A percentile compares a stretch with the other conserved stretches of the same genome.
Conservation (phyloP, 1,284 basidiomycete genomes). For the Papiliotrema laurentii region DNA sequence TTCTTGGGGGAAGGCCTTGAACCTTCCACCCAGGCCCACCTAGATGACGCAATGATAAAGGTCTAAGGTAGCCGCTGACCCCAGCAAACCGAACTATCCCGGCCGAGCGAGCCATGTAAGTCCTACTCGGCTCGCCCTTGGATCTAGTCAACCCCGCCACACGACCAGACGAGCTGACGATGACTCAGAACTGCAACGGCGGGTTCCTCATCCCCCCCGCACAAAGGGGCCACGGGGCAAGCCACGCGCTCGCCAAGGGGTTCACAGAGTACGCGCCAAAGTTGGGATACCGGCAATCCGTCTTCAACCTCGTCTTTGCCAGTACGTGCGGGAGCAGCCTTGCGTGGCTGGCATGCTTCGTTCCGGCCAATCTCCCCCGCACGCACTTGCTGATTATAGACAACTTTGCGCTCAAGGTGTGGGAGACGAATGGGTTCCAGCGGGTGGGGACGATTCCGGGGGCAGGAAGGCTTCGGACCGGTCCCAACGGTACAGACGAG, state of each 20-base stretch:
- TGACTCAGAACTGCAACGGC: slow-evolving; percentile 51
- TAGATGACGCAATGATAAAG: too few relatives aligned
- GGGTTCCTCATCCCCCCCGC: slow-evolving; percentile 77
- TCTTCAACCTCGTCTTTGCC: slow-evolving; percentile 90
- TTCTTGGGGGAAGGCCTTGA: slow-evolving; percentile 5
- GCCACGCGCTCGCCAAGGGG: slow-evolving; percentile 67
- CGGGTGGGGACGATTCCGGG: slow-evolving; percentile 78
- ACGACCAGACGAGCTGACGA: not conserved
- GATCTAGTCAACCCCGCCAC: not conserved
- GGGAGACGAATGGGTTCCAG: slow-evolving; percentile 79
- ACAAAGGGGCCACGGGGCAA: slow-evolving; percentile 67
- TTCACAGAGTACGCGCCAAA: slow-evolving; percentile 75
- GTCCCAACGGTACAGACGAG: slow-evolving; percentile 65
- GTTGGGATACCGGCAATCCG: slow-evolving; percentile 71
- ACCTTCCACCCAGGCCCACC: too few relatives aligned
- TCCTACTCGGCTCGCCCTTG: slow-evolving; percentile 10
- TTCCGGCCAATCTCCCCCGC: too few relatives aligned
- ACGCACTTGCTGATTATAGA: slow-evolving; percentile 28
- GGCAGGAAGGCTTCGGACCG: slow-evolving; percentile 69
- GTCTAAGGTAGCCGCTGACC: too few relatives aligned
- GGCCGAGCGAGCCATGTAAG: slow-evolving; percentile 87
- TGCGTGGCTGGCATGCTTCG: too few relatives aligned
- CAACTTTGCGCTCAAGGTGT: slow-evolving; percentile 61
- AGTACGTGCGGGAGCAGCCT: slow-evolving; percentile 59
- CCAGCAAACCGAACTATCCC: slow-evolving; percentile 88